Percentiles rank a stretch among this genome's conserved stretches.
Conservation (phyloP, 495 filamentous ascomycete genomes). For the Podospora appendiculata region DNA sequence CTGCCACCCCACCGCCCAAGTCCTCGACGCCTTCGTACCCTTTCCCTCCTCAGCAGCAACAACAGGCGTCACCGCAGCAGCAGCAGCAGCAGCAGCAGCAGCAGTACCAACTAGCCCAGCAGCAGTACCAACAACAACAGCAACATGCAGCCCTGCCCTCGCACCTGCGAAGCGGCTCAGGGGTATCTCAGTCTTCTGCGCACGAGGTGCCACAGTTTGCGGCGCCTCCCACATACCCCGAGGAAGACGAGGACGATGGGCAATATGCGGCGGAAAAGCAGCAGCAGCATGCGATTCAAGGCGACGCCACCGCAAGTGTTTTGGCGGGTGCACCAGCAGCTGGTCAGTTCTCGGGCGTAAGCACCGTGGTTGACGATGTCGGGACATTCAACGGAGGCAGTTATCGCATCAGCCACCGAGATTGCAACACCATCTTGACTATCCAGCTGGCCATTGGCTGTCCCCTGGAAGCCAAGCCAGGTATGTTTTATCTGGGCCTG, state of each 20-base stretch:
- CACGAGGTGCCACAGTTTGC: constrained; percentile 23
- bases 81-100: constrained; percentile 16
- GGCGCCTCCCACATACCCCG: constrained; percentile 30
- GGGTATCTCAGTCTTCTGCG: constrained; percentile 16
- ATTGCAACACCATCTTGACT: constrained; percentile 83
- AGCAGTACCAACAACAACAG: constrained; percentile 15
- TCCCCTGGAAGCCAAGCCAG: constrained; percentile 73
- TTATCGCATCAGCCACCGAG: constrained; percentile 87
- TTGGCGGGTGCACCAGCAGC: constrained; percentile 24
- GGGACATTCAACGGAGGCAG: constrained; percentile 95
- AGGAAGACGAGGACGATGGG: constrained; percentile 16
- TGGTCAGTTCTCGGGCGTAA: constrained; percentile 52
- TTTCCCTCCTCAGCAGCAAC: constrained; percentile 28
- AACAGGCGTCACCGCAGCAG: constrained; percentile 28
- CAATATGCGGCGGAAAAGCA: constrained; percentile 31
- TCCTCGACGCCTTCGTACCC: constrained; percentile 23
- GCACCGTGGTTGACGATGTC: constrained; percentile 63
- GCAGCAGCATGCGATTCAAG: constrained; percentile 18
- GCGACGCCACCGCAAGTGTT: constrained; percentile 19
- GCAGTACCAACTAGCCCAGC: constrained; percentile 12
- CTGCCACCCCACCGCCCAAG: constrained; percentile 20
- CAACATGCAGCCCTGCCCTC: constrained; percentile 20
- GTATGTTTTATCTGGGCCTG: constrained; percentile 30
- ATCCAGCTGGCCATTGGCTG: constrained; percentile 85
- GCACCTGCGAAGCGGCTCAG: constrained; percentile 17